These are phyloP conservation scores for Candida dajiaensis DNA, from an alignment of 805 yeast genomes.

Conservation along the genomic window DNA sequence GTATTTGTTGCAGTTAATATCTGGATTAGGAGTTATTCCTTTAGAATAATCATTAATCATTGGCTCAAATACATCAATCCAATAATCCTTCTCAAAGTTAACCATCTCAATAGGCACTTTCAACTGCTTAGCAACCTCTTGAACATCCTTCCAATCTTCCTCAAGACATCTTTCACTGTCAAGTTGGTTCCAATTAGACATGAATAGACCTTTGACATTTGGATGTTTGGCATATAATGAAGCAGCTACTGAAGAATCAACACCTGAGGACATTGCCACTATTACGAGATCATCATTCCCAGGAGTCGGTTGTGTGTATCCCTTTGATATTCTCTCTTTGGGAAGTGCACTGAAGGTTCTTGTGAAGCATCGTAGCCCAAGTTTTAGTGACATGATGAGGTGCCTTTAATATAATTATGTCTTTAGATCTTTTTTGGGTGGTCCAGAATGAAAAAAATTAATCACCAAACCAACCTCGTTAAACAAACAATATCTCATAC, in stretches of 20 bases:
- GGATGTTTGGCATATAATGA: slow-evolving; percentile 51
- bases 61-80: slow-evolving; percentile 89
- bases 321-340: slow-evolving; percentile 11
- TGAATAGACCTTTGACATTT: slow-evolving; percentile 77
- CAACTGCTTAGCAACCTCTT: slow-evolving; percentile 51
- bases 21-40: slow-evolving; percentile 94
- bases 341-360: not conserved
- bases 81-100: slow-evolving; percentile 85
- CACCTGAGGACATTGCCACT: slow-evolving; percentile 96
- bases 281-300: slow-evolving; percentile 50
- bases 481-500: too few relatives aligned
- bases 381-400: not conserved
- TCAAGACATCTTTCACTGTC: slow-evolving; percentile 66
- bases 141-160: slow-evolving; percentile 83
- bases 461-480: too few relatives aligned
- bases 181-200: slow-evolving; percentile 65
- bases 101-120: slow-evolving; percentile 69
- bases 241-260: slow-evolving; percentile 89
- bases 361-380: not conserved
- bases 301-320: slow-evolving; percentile 39
- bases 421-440: not conserved
- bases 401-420: not conserved
- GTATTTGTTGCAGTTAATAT: slow-evolving; percentile 76
- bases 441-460: too few relatives aligned
- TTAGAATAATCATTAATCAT: slow-evolving; percentile 67